Evolutionary conservation across 2,329 filamentous ascomycete species (phyloP).

Genomic region (Phaeosphaeriaceae sp.): DNA sequence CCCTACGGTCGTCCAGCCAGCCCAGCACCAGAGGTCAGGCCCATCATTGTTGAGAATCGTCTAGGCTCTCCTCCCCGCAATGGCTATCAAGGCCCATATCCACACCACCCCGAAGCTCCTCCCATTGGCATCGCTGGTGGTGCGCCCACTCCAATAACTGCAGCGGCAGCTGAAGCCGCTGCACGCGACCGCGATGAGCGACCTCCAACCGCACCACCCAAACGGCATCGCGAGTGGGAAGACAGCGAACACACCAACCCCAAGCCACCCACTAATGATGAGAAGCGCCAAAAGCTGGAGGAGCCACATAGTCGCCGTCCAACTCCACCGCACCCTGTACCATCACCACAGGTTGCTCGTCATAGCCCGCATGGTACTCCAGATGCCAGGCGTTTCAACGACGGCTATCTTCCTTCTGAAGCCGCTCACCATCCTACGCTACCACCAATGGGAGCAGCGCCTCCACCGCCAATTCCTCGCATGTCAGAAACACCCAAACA

Average conservation of each 20-base stretch:
- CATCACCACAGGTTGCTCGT: constrained; percentile 67
- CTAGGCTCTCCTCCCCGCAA: constrained; percentile 93
- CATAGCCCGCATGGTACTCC: constrained; percentile 74
- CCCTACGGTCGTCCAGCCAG: constrained; percentile 74
- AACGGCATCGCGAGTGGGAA: constrained; percentile 92
- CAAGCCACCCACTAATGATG: constrained; percentile 82
- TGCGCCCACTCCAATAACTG: constrained; percentile 69
- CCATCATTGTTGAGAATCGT: constrained; percentile 80
- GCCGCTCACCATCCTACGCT: constrained; percentile 81
- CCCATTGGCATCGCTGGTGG: constrained; percentile 70
- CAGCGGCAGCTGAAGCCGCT: constrained; percentile 69
- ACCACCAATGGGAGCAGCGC: constrained; percentile 54
- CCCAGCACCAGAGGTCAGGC: constrained; percentile 82
- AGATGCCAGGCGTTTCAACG: constrained; percentile 68
- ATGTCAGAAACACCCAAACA: constrained; percentile 52
- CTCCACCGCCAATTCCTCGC: constrained; percentile 62
- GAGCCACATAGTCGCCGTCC: constrained; percentile 78
- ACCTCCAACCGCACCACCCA: constrained; percentile 75
- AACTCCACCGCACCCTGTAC: constrained; percentile 55
- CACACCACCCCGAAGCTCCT: constrained; percentile 72
- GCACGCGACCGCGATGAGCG: constrained; percentile 72
- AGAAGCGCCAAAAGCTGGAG: constrained; percentile 83
- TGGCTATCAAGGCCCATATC: constrained; percentile 81
- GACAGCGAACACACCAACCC: constrained; percentile 74
- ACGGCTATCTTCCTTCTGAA: constrained; percentile 89